Evolutionary conservation across 2,329 filamentous ascomycete genomes (phyloP).

Genomic region (Fusarium keratoplasticum): DNA sequence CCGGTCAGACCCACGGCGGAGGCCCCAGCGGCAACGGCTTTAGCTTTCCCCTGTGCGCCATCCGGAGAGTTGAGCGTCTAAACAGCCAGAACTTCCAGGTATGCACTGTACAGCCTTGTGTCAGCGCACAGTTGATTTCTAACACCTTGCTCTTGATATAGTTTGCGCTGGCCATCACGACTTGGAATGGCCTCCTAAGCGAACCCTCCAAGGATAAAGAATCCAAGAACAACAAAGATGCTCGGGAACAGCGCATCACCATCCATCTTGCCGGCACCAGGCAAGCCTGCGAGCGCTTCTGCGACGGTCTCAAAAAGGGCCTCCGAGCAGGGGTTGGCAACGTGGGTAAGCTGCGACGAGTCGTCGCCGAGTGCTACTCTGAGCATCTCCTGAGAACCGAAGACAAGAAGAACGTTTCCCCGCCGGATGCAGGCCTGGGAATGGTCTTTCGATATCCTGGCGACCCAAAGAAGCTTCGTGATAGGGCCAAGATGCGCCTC

Average conservation of each 20-base stretch:
- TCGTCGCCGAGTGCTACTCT: constrained; percentile 89
- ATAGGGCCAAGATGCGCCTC: constrained; percentile 95
- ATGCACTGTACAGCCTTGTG: constrained; percentile 26
- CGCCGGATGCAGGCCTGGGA: constrained; percentile 91
- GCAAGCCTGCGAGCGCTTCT: constrained; percentile 93
- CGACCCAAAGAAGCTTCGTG: constrained; percentile 91
- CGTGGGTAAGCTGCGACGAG: constrained; percentile 83
- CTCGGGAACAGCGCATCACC: constrained; percentile 84
- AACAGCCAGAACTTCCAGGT: constrained; percentile 90
- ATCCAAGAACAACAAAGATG: constrained; percentile 57
- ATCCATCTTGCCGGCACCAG: constrained; percentile 91
- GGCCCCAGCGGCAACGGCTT: constrained; percentile 96
- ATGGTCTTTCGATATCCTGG: constrained; percentile 95
- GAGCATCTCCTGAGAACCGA: constrained; percentile 80
- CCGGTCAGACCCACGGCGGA: constrained; percentile 91
- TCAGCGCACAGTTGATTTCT: constrained; percentile 2
- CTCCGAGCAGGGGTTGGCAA: constrained; percentile 88
- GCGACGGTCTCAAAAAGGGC: constrained; percentile 92
- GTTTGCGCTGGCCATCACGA: constrained; percentile 94
- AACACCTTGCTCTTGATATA: constrained; percentile 44
- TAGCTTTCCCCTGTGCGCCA: constrained; percentile 90
- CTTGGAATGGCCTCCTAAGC: constrained; percentile 83
- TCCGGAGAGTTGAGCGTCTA: constrained; percentile 90
- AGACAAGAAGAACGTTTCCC: constrained; percentile 66
- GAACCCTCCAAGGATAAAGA: constrained; percentile 65